A percentile compares a stretch with the other conserved stretches of the same genome.
phyloP scores from a whole-genome alignment of 371 early-diverging fungal genomes.

The Apophysomyces trapeziformis region DNA sequence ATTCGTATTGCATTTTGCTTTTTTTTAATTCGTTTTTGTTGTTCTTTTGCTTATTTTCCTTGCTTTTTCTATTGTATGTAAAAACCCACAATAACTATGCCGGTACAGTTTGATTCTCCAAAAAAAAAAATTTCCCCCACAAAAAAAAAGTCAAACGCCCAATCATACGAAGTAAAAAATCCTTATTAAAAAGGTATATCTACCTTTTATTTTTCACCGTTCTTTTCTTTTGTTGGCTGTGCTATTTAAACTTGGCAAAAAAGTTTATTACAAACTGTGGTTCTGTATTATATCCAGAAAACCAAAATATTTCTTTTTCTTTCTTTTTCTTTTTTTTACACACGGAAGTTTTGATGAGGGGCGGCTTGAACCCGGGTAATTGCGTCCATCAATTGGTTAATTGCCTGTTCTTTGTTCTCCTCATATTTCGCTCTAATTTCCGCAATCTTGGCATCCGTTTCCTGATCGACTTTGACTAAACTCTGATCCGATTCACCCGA shows the following conservation, averaged over 20 bases:
- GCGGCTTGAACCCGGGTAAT: slow-evolving; percentile 76
- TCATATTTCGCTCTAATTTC: slow-evolving; percentile 67
- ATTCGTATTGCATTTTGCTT: background rate
- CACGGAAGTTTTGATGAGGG: slow-evolving; percentile 66
- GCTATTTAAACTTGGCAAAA: too few relatives aligned
- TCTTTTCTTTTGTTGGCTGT: too few relatives aligned
- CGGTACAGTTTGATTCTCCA: background rate
- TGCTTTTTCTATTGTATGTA: slow-evolving; percentile 6
- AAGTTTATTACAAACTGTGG: too few relatives aligned
- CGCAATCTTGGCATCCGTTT: slow-evolving; percentile 79
- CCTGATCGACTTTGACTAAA: slow-evolving; percentile 69
- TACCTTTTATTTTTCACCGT: too few relatives aligned
- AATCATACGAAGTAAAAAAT: slow-evolving; percentile 15
- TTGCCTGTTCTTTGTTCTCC: slow-evolving; percentile 74
- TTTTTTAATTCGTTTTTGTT: slow-evolving; percentile 3
- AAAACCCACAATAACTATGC: slow-evolving; percentile 4
- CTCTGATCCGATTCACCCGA: slow-evolving; percentile 76
- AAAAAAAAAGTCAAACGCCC: slow-evolving; percentile 9
- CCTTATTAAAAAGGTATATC: background rate
- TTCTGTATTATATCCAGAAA: too few relatives aligned
- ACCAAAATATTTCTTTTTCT: background rate
- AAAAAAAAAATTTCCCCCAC: background rate
- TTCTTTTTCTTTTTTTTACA: slow-evolving; percentile 18
- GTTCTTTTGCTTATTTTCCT: slow-evolving; percentile 5
- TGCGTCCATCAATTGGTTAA: slow-evolving; percentile 74